Evolutionary conservation across 2,329 filamentous ascomycete species (phyloP).

Genomic region (Fusarium kyushuense): DNA sequence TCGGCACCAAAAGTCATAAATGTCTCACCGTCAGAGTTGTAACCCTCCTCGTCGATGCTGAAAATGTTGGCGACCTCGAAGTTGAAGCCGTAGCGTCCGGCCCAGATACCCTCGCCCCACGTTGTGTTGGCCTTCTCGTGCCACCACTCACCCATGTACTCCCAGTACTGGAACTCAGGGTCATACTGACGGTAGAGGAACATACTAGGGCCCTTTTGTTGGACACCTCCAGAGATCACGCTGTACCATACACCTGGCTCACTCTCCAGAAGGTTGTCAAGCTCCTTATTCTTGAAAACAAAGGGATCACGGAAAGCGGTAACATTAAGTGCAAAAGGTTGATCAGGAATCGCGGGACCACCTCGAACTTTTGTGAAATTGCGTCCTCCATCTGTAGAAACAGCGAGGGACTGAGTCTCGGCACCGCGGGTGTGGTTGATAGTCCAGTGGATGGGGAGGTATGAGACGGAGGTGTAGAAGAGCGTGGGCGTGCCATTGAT

Average conservation of each 20-base stretch:
- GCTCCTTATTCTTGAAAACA: conserved; percentile 40
- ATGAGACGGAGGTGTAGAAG: conserved; percentile 59
- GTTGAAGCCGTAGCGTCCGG: conserved; percentile 58
- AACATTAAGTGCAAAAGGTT: conserved; percentile 42
- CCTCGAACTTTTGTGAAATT: conserved; percentile 44
- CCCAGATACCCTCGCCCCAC: conserved; percentile 52
- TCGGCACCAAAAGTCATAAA: conserved; percentile 58
- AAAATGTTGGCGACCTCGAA: conserved; percentile 61
- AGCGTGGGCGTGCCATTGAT: conserved; percentile 59
- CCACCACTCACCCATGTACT: conserved; percentile 49
- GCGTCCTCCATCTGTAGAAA: conserved; percentile 53
- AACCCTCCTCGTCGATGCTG: conserved; percentile 54
- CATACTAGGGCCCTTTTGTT: conserved; percentile 38
- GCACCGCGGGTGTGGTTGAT: conserved; percentile 59
- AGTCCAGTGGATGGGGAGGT: conserved; percentile 60
- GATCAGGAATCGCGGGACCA: conserved; percentile 37
- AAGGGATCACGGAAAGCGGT: conserved; percentile 44
- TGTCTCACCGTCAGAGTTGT: conserved; percentile 54
- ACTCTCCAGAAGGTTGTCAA: conserved; percentile 37
- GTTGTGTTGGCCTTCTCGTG: conserved; percentile 55
- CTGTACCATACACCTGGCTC: conserved; percentile 39
- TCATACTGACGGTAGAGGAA: conserved; percentile 45
- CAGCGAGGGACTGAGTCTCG: conserved; percentile 60
- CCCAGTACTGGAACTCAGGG: conserved; percentile 43
- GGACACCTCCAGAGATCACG: conserved; percentile 41